Conservation (phyloP, 2,329 filamentous ascomycete genomes). For the Didymella pomorum region DNA sequence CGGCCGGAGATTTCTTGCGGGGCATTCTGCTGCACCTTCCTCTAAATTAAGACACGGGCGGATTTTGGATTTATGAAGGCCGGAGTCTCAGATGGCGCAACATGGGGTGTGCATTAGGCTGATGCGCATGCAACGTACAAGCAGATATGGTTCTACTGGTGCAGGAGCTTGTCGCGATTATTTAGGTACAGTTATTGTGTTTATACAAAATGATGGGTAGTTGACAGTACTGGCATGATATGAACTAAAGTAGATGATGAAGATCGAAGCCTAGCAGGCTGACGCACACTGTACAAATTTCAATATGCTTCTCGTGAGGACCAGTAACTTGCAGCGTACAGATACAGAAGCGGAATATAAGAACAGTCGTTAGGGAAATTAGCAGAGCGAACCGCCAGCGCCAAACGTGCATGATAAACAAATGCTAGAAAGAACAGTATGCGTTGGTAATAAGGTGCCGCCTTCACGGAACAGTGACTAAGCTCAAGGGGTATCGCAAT, state of each 20-base stretch:
- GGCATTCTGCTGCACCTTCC: background rate
- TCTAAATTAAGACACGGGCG: background rate
- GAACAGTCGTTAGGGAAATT: conserved; percentile 5
- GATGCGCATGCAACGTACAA: background rate
- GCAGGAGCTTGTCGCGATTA: background rate
- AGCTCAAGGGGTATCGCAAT: conserved; percentile 29
- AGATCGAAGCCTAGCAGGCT: conserved; percentile 1
- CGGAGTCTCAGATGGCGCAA: background rate
- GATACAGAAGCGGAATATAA: background rate
- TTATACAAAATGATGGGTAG: conserved; percentile 4
- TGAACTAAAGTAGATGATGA: background rate
- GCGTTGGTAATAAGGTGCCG: conserved; percentile 8
- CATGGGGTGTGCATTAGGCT: background rate
- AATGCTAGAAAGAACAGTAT: background rate
- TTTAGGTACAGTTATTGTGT: conserved; percentile 7
- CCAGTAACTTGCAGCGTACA: background rate
- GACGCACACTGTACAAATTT: conserved; percentile 7
- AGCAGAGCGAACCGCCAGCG: conserved; percentile 4
- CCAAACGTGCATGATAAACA: conserved; percentile 1
- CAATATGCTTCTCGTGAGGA: conserved; percentile 3
- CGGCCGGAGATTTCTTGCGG: background rate
- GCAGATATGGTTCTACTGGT: background rate
- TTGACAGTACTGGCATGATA: background rate
- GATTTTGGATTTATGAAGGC: background rate
- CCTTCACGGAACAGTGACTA: conserved; percentile 23